Base-by-base conservation (phyloP, 495 filamentous ascomycete genomes). In the Penicillium subrubescens region DNA sequence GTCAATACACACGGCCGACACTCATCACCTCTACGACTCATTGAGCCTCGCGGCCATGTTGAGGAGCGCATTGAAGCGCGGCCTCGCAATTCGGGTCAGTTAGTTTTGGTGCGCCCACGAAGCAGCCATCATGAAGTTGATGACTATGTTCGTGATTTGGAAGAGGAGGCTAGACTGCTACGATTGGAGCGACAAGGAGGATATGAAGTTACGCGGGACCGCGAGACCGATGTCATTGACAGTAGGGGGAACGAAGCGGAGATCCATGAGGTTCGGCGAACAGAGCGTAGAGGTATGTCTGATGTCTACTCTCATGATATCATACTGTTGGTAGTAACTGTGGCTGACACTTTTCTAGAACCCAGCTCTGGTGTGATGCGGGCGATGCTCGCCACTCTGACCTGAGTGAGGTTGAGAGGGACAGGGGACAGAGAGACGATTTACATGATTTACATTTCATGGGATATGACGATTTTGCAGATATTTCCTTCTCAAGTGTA, bases 211-310 rank as follows among this genome's bases (percentile, higher is more conserved):
- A 75, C 77, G 44, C 88, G 73, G 72, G 81, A 69, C 80, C 86
- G 80, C 69, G 73, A 80, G 14, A 76, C 72, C 15, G 72, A 77
- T 12, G 69, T 76, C 14, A 73, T 77, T 60, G 71, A 78, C 15
- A 78, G 82, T 29, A 77, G 79, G 33, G 85, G 86, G 19, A 83
- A 80, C 41, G 66, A 69, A 61, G 78, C 84, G 61, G 82, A 86
- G 57, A 74, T 87, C 14, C 69, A 89, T 23, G 84, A 92, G 68
- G 80, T 95, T 35, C 61, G 65, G 66, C 88, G 90, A 78, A 90
- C 88, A 81, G 91, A 96, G 73, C 88, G 88, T 77, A 92, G 86
- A 90, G 91, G 93, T 96, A 93, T 83, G 89, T 44, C 44, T 48
- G 1, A 93, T 83, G 89, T 44, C 44, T 48, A 3, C 10, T 23